Base-by-base conservation (phyloP, 2,329 filamentous ascomycete species). In the Claviceps cyperi region DNA sequence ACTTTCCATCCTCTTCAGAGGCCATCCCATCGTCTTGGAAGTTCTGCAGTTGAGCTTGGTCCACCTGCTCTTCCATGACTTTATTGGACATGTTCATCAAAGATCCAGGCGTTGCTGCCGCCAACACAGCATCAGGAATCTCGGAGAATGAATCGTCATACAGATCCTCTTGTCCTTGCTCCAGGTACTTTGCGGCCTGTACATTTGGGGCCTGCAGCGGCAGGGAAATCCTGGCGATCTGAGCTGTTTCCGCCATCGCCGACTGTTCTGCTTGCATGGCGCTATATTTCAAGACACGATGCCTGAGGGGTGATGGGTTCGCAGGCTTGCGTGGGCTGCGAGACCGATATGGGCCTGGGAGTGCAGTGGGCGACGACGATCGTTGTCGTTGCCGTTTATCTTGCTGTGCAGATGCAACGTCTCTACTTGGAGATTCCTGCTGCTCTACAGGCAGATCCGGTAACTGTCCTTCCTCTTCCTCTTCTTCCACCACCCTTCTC, bases 111-210 rank as follows among this genome's bases (percentile, higher is more conserved):
- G 69, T 75, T 4, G 73, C 76, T 28, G 73, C 73, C 14, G 66
- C 67, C 4, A 79, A 67, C 2, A 77, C 63, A 4, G 62, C 67
- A 15, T 74, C 69, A 0, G 76, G 74, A 15, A 79, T 75, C 48
- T 77, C 74, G 0, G 76, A 79, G 55, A 79, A 80, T 0, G 75
- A 77, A 53, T 79, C 76, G 1, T 78, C 73, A 43, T 77, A 75
- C 28, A 60, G 47, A 39, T 61, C 62, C 2, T 63, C 59, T 21
- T 67, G 62, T 2, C 66, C 60, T 1, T 62, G 56, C 2, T 58
- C 58, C 0, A 55, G 48, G 9, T 39, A 45, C 5, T 43, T 52
- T 32, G 58, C 50, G 37, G 36, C 46, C 46, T 43, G 32, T 47
- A 15, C 51, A 35, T 47, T 41, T 19, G 44, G 50, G 15, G 43